Conservation (phyloP, 73 alveolate species). For the Uronychia binucleata region DNA sequence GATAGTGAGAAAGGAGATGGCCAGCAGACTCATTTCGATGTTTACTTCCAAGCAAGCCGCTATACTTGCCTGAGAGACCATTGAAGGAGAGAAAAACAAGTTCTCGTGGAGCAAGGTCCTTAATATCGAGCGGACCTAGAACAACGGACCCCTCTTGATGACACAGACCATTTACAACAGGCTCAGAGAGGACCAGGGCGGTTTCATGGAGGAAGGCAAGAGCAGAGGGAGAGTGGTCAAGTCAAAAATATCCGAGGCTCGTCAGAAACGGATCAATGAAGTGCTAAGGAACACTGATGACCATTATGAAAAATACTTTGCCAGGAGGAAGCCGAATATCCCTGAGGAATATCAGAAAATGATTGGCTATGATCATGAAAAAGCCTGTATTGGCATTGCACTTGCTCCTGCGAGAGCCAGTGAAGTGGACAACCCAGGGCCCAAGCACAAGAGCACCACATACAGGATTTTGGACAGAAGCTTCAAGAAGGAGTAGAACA, state of each 20-base stretch:
- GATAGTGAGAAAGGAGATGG: not conserved
- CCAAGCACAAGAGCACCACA: no score
- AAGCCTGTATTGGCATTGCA: no score
- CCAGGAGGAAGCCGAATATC: not conserved
- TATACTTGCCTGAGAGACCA: not conserved
- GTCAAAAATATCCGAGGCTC: no score
- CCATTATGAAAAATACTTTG: not conserved
- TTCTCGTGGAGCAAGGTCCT: not conserved
- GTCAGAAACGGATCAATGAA: not conserved
- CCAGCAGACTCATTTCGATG: not conserved
- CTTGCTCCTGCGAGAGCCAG: no score
- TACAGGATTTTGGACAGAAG: no score
- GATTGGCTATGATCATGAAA: no score
- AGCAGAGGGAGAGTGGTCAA: no score
- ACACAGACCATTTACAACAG: not conserved
- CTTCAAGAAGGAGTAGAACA: no score
- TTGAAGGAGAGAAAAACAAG: not conserved
- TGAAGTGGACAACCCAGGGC: no score
- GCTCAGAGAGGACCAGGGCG: no score
- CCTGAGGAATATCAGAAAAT: no score
- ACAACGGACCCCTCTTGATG: not conserved
- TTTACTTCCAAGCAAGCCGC: not conserved
- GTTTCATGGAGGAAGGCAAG: no score
- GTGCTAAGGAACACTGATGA: not conserved
- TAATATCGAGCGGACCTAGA: not conserved